phyloP scores from a whole-genome alignment of 106 monocot genomes.

The Xerophyta viscosa region DNA sequence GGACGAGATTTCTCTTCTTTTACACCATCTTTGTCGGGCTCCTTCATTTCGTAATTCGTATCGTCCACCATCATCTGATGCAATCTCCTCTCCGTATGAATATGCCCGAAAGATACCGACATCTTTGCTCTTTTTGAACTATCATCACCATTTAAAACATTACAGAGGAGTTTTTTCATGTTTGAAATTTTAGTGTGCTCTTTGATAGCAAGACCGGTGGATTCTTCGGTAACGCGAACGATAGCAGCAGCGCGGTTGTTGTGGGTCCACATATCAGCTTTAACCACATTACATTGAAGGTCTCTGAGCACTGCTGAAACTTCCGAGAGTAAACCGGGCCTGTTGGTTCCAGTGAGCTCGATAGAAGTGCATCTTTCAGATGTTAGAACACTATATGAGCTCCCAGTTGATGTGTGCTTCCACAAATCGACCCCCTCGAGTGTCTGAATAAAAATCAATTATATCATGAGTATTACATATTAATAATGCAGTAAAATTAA shows the following conservation, averaged over 20 bases:
- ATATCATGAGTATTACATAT: not conserved
- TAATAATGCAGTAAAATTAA: too few species aligned
- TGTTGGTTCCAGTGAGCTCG: slow-evolving; percentile 45
- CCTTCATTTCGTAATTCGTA: too few species aligned
- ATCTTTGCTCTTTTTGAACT: slow-evolving; percentile 9
- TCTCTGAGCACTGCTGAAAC: slow-evolving; percentile 36
- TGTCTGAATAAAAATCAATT: not conserved
- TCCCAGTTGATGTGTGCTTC: not conserved
- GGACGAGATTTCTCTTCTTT: slow-evolving; percentile 6
- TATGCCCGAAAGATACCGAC: slow-evolving; percentile 11
- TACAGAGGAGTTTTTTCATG: slow-evolving; percentile 34
- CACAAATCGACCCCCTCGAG: slow-evolving; percentile 8
- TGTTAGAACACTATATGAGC: slow-evolving; percentile 14
- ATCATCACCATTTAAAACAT: slow-evolving; percentile 25
- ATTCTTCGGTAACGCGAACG: slow-evolving; percentile 34
- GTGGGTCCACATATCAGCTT: slow-evolving; percentile 49
- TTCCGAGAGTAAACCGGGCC: slow-evolving; percentile 56
- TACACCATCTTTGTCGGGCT: not conserved
- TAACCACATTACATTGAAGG: slow-evolving; percentile 26
- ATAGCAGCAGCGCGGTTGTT: slow-evolving; percentile 45
- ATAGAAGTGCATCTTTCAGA: slow-evolving; percentile 23
- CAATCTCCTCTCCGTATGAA: slow-evolving; percentile 30
- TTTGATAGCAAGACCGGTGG: slow-evolving; percentile 14
- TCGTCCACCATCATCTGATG: slow-evolving; percentile 64
- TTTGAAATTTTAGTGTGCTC: slow-evolving; percentile 22